These are phyloP conservation scores for Geotrichum candidum DNA, from an alignment of 1,139 yeast species.

Conservation along the genomic window DNA sequence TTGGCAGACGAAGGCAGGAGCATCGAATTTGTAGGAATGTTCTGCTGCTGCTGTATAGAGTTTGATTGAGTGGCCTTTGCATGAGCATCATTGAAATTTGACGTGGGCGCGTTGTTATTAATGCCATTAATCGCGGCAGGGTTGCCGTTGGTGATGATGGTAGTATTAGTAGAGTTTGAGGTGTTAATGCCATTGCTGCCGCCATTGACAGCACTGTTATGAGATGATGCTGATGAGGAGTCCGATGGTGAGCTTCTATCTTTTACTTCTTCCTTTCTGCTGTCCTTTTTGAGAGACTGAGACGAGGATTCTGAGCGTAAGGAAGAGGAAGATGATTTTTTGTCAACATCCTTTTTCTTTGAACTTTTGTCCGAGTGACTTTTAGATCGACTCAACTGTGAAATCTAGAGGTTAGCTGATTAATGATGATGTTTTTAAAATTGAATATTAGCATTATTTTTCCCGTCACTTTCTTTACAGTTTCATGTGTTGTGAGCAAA, in stretches of 20 bases:
- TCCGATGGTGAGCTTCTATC: slow-evolving; percentile 6
- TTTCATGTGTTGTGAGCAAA: not conserved
- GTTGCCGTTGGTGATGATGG: not conserved
- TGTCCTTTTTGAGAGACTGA: slow-evolving; percentile 14
- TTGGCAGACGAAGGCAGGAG: not conserved
- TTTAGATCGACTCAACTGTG: slow-evolving; percentile 29
- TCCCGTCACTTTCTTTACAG: not conserved
- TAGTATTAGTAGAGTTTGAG: not conserved
- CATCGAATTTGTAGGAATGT: not conserved
- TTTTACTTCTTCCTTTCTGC: slow-evolving; percentile 16
- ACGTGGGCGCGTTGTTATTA: not conserved
- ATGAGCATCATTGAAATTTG: not conserved
- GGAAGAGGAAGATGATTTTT: slow-evolving; percentile 14
- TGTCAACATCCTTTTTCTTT: slow-evolving; percentile 15
- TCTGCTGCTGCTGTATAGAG: slow-evolving; percentile 1
- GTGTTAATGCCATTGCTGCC: not conserved
- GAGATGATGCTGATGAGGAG: not conserved
- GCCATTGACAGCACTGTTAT: not conserved
- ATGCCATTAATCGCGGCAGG: not conserved
- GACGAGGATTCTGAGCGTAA: slow-evolving; percentile 17
- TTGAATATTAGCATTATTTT: not conserved
- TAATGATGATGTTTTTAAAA: not conserved
- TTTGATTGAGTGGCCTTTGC: not conserved
- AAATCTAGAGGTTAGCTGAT: not conserved
- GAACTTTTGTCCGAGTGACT: slow-evolving; percentile 25